Conservation (phyloP, 352 stramenopile genomes). For the Globisporangium canariense region DNA sequence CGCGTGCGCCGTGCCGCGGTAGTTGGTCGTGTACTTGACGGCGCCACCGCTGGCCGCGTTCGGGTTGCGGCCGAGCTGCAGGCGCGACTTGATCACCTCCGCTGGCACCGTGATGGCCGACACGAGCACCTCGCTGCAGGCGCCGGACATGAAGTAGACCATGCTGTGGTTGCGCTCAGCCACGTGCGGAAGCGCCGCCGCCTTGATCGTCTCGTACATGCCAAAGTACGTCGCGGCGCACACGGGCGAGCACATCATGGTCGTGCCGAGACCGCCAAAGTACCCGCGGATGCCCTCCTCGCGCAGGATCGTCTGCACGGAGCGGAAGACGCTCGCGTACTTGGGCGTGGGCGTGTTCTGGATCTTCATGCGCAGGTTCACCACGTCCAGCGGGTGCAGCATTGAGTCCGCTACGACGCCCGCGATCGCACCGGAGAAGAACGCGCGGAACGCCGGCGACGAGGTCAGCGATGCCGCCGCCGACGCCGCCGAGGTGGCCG, state of each 20-base stretch:
- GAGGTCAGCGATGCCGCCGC: slow-evolving; percentile 6
- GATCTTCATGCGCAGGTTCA: slow-evolving; percentile 85
- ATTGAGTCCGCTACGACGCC: slow-evolving; percentile 75
- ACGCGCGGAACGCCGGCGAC: slow-evolving; percentile 51
- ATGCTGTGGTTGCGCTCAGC: slow-evolving; percentile 44
- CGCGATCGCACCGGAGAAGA: slow-evolving; percentile 68
- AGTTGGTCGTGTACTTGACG: slow-evolving; percentile 72
- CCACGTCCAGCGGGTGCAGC: slow-evolving; percentile 74
- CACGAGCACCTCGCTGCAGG: slow-evolving; percentile 62
- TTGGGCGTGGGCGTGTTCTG: slow-evolving; percentile 46
- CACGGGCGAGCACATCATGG: slow-evolving; percentile 66
- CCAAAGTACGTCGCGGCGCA: slow-evolving; percentile 76
- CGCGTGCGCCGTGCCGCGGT: slow-evolving; percentile 57
- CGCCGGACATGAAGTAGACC: slow-evolving; percentile 71
- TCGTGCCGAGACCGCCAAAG: slow-evolving; percentile 72
- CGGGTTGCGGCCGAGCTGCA: slow-evolving; percentile 77
- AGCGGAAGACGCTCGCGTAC: slow-evolving; percentile 62
- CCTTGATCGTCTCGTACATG: slow-evolving; percentile 78
- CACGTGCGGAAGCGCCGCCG: slow-evolving; percentile 33
- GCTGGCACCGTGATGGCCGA: slow-evolving; percentile 68
- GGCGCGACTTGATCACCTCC: slow-evolving; percentile 77
- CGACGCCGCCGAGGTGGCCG: slow-evolving; percentile 30
- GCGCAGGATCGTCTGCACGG: slow-evolving; percentile 57
- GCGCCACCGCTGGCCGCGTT: slow-evolving; percentile 59
- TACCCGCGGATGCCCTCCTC: slow-evolving; percentile 74